Base-by-base conservation (phyloP, 225 moss, liverwort and hornwort genomes). In the Polytrichum formosum region DNA sequence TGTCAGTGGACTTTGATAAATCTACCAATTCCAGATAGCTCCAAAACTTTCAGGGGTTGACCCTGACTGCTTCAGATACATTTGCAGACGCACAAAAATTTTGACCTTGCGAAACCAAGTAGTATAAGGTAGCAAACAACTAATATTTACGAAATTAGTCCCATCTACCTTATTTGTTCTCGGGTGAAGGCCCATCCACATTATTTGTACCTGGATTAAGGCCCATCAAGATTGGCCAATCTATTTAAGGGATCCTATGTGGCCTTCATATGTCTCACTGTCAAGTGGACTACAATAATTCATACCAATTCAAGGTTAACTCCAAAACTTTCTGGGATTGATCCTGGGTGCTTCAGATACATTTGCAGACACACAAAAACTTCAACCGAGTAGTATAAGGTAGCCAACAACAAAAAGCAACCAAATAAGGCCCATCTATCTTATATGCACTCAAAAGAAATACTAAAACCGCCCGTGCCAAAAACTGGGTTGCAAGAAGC, bases 301-400 rank as follows among this genome's bases (percentile, higher is more conserved):
- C 75, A 76, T 72, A 71, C 71, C 74, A 78, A 73, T 73, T 60
- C 71, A 73, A 67, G 76, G 13, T 46, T 46, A 46, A 13, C 46
- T 46, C 46, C 46, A 46, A 13, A 16, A 46, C 46, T 46, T 46
- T 46, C 46, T 13, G 46, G 46, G 16, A 46, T 46, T 46, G 4
- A 46, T 16, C 46, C 46, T 46, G 37, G 16, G 3, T 16, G 13
- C 46, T 16, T 46, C 3, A 46, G 13, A 46, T 46, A 46, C 46
- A 46, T 46, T 46, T 46, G 46, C 13, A 0, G 58, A 23, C 1
- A 8, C 58, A 58, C 23, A 58, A 23, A 35, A 58, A 1, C 5
- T 58, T 23, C 20, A 58, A 58, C 67, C 65, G 0, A 46, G 46
- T 13, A 46, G 46, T 46, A 13, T 46, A 46, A 46, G 13, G 16